Base-by-base conservation (phyloP, 208 protist species). In the Herpetomonas tarakana region DNA sequence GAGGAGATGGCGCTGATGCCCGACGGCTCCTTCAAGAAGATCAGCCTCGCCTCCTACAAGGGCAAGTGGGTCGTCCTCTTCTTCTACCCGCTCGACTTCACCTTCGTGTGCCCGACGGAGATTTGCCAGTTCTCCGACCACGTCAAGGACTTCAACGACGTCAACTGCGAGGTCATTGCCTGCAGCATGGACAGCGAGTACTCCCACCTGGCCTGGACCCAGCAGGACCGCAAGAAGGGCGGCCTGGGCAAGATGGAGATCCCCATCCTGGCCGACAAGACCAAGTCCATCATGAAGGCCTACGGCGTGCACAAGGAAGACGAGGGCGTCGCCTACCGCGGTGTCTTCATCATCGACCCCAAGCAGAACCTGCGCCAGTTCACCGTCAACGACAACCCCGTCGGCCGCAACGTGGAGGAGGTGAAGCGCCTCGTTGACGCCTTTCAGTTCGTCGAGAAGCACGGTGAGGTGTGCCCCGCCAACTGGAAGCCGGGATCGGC, bases 11-110 rank as follows among this genome's bases (percentile, higher is more conserved):
- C 94, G 62, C 78, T 98, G 46, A 81, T 97, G 72, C 84, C 88
- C 50, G 83, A 98, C 57, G 97, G 97, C 74, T 87, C 87, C 69
- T 97, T 98, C 84, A 94, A 97, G 77, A 90, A 88, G 45, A 47
- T 98, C 56, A 88, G 63, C 30, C 83, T 98, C 18, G 51, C 62
- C 19, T 85, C 92, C 53, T 98, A 93, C 91, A 91, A 87, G 74
- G 96, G 96, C 65, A 97, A 96, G 74, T 98, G 90, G 71, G 65
- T 98, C 21, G 91, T 98, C 41, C 86, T 98, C 35, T 97, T 98
- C 89, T 98, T 98, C 84, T 98, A 98, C 74, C 97, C 97, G 26
- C 62, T 98, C 26, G 96, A 98, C 79, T 98, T 98, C 83, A 98
- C 94, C 62, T 98, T 98, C 67, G 96, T 99, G 62, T 99, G 97